A percentile compares a stretch with the other conserved stretches of the same genome.
Conservation (phyloP, 2,329 filamentous ascomycete genomes). For the Daldinia sp. region DNA sequence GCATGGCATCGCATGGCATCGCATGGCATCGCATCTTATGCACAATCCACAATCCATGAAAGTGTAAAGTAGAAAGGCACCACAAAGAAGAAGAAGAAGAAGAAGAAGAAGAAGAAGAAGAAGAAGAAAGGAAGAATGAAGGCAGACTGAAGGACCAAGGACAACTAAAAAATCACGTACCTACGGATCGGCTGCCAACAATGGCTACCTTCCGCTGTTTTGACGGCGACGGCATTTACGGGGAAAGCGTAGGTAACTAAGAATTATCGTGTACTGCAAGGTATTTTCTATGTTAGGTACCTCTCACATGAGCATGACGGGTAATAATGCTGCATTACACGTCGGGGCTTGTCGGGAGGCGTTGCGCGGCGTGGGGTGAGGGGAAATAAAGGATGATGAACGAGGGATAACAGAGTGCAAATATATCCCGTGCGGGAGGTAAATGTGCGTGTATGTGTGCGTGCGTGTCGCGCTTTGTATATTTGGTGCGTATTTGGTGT, state of each 20-base stretch:
- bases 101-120: neutral
- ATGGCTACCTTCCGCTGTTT: conserved; percentile 88
- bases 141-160: no score
- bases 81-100: neutral
- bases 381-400: neutral
- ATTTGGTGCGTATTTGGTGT: conserved; percentile 2
- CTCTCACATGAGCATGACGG: conserved; percentile 26
- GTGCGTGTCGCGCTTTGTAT: conserved; percentile 5
- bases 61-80: neutral
- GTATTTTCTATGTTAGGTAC: conserved; percentile 23
- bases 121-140: no score
- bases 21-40: neutral
- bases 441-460: neutral
- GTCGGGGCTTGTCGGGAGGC: conserved; percentile 13
- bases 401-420: conserved; percentile 15
- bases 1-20: conserved; percentile 5
- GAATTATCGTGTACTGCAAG: conserved; percentile 19
- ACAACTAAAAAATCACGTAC: conserved; percentile 60
- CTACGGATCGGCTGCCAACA: conserved; percentile 83
- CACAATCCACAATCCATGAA: conserved; percentile 13
- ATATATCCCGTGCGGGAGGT: conserved; percentile 11
- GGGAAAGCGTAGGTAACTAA: neutral
- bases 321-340: conserved; percentile 33
- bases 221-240: conserved; percentile 70
- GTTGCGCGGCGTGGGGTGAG: conserved; percentile 22